Conservation (phyloP, 768 basidiomycete species). For the Antrodiella citrinella region DNA sequence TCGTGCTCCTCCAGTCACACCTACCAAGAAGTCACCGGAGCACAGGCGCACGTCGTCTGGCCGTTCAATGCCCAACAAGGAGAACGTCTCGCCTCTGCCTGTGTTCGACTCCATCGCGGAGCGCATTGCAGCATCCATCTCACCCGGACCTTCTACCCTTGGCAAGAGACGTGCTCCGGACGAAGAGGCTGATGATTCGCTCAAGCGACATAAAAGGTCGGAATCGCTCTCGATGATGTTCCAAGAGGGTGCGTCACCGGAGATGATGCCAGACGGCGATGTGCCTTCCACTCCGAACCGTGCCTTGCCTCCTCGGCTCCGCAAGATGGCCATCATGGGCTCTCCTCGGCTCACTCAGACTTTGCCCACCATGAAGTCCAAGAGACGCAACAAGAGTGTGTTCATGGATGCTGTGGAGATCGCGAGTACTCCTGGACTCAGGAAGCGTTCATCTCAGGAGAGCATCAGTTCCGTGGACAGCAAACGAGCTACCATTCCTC, state of each 20-base stretch:
- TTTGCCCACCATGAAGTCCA: not conserved
- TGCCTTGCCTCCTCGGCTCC: not conserved
- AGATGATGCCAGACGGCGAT: not conserved
- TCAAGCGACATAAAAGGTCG: conserved; percentile 10
- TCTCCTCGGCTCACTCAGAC: not conserved
- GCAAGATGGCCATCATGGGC: not conserved
- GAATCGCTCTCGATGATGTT: not conserved
- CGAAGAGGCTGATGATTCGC: conserved; percentile 19
- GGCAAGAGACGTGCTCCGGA: conserved; percentile 40
- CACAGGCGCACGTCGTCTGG: conserved; percentile 13
- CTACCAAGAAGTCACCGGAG: conserved; percentile 2
- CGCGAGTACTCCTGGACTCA: conserved; percentile 24
- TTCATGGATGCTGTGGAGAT: conserved; percentile 47
- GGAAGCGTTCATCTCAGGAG: conserved; percentile 16
- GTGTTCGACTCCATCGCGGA: conserved; percentile 34
- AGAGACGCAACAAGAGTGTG: conserved; percentile 29
- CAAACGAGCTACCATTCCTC: not conserved
- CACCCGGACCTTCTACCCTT: conserved; percentile 25
- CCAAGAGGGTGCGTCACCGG: not conserved
- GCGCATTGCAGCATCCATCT: conserved; percentile 33
- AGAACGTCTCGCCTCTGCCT: conserved; percentile 44
- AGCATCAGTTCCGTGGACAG: not conserved
- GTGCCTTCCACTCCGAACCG: not conserved
- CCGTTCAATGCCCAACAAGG: conserved; percentile 39
- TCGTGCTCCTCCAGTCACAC: conserved; percentile 8